Evolutionary conservation across 371 early-diverging fungal species (phyloP).

Genomic region (Actinomortierella wolfii): DNA sequence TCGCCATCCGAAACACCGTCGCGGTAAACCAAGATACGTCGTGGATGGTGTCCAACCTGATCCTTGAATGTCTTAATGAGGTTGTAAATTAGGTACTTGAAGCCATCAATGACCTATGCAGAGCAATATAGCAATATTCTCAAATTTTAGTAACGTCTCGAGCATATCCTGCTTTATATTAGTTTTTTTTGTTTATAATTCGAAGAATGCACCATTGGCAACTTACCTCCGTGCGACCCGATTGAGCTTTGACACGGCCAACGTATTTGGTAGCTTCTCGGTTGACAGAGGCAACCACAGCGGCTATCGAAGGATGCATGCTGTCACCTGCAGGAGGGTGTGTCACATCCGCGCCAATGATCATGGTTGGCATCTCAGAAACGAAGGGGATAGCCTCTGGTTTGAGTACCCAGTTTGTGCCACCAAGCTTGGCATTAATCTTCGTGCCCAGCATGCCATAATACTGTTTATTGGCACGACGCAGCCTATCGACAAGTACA

Average conservation of each 20-base stretch:
- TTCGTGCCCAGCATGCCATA: constrained; percentile 57
- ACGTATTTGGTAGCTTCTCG: constrained; percentile 66
- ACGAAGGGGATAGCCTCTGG: constrained; percentile 36
- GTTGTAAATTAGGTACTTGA: constrained; percentile 53
- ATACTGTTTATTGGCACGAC: constrained; percentile 25
- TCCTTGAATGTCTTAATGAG: constrained; percentile 49
- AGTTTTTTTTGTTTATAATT: constrained; percentile 6
- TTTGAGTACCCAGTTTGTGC: constrained; percentile 46
- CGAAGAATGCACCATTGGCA: constrained; percentile 23
- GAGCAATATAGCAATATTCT: background rate
- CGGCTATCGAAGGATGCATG: constrained; percentile 39
- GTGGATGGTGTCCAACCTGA: constrained; percentile 38
- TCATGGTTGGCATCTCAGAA: constrained; percentile 49
- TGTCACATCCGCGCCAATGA: constrained; percentile 71
- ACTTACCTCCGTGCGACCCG: constrained; percentile 61
- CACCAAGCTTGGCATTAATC: constrained; percentile 55
- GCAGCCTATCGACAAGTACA: constrained; percentile 19
- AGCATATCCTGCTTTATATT: constrained; percentile 1
- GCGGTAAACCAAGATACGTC: constrained; percentile 70
- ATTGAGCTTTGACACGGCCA: constrained; percentile 68
- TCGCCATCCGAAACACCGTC: constrained; percentile 78
- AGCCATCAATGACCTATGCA: constrained; percentile 49
- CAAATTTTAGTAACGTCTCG: background rate
- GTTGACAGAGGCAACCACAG: constrained; percentile 62
- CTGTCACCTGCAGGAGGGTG: constrained; percentile 55